A percentile compares a stretch with the other conserved stretches of the same genome.
phyloP scores from a whole-genome alignment of 306 rosid genomes.

The Corylus americana region DNA sequence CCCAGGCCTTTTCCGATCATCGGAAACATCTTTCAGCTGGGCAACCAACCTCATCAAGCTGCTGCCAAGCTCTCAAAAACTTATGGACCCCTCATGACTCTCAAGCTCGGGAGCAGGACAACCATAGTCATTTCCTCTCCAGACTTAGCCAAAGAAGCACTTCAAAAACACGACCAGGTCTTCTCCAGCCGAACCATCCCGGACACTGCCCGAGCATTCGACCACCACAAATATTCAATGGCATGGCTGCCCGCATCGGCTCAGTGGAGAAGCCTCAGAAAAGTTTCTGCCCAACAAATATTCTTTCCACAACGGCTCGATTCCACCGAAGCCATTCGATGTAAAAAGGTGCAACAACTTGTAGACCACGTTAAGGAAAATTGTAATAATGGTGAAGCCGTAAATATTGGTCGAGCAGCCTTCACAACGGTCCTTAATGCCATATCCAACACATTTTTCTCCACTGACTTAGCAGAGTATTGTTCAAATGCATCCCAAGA shows the following conservation, averaged over 20 bases:
- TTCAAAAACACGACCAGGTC: too few relatives aligned
- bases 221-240: background rate
- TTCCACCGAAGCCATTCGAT: slow-evolving; percentile 3
- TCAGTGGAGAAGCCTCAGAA: slow-evolving; percentile 27
- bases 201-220: too few relatives aligned
- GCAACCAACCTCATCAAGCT: too few relatives aligned
- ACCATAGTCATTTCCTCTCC: too few relatives aligned
- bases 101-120: too few relatives aligned
- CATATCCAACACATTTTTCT: slow-evolving; percentile 32
- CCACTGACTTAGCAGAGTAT: slow-evolving; percentile 19
- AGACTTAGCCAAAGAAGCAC: too few relatives aligned
- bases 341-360: slow-evolving; percentile 7
- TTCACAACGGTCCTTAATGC: slow-evolving; percentile 27
- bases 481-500: background rate
- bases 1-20: too few relatives aligned
- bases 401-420: slow-evolving; percentile 26
- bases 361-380: background rate
- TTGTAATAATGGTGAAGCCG: background rate
- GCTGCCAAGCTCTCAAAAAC: too few relatives aligned
- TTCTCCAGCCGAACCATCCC: too few relatives aligned
- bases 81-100: too few relatives aligned
- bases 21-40: too few relatives aligned
- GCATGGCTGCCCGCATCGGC: background rate
- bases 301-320: slow-evolving; percentile 25
- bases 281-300: slow-evolving; percentile 22